Base-by-base conservation (phyloP, 352 stramenopile genomes). In the Plasmopara viticola region DNA sequence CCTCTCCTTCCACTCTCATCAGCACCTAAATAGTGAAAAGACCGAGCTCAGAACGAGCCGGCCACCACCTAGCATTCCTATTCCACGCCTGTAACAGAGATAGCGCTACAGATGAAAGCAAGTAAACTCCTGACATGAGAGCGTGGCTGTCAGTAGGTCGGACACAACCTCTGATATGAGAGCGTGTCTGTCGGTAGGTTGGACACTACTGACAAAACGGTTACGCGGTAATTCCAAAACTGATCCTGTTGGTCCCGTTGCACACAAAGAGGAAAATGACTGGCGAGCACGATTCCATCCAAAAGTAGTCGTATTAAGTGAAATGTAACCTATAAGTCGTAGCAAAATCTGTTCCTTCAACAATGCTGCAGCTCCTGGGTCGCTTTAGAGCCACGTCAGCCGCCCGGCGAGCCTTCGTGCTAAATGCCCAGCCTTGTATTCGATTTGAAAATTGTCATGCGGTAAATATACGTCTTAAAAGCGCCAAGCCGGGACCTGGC, bases 1-100 rank as follows among this genome's bases (percentile, higher is more conserved):
- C 64, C 53, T 51, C 49, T 57, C 67, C 51, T 66, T 86, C 78
- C 78, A 88, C 75, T 88, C 75, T 86, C 78, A 82, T 85, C 78
- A 88, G 59, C 73, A 65, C 63, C 78, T 84, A 56, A 61, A 79
- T 72, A 66, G 63, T 78, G 59, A 73, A 57, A 69, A 66, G 53
- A 49, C 53, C 60, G 50, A 64, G 62, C 73, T 84, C 78, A 88
- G 69, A 88, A 88, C 78, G 73, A 84, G 69, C 59, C 58, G 39
- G 55, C 59, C 58, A 58, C 69, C 50, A 69, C 64, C 75, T 75
- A 85, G 74, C 78, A 72, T 88, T 75, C 62, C 78, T 88, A 67
- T 88, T 63, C 78, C 78, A 88, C 78, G 63, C 57, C 70, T 82
- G 78, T 85, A 88, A 88, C 78, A 89, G 78, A 86, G 70, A 64